These are phyloP conservation scores for Ploettnerulaceae sp. DNA, from an alignment of 2,329 filamentous ascomycete species.

Conservation along the genomic window DNA sequence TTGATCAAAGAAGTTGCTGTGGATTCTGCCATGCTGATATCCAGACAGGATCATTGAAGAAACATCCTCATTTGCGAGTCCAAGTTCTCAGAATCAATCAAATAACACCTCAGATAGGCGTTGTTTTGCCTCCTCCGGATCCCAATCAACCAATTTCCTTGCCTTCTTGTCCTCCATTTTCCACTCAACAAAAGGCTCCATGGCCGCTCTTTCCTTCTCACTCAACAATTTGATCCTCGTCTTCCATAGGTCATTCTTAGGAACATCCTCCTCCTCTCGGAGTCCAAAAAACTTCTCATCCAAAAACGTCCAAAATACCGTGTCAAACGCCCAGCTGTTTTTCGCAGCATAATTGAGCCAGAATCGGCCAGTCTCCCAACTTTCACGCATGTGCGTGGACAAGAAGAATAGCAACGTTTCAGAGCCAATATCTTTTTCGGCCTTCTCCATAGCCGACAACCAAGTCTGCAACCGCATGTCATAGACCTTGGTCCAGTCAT, in stretches of 20 bases:
- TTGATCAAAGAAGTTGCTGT: background rate
- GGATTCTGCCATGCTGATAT: background rate
- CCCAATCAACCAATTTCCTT: slow-evolving; percentile 14
- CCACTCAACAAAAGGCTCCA: slow-evolving; percentile 33
- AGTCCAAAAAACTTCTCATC: slow-evolving; percentile 35
- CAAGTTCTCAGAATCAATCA: slow-evolving; percentile 1
- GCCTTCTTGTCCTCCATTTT: slow-evolving; percentile 32
- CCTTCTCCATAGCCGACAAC: slow-evolving; percentile 32
- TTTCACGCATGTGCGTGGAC: slow-evolving; percentile 35
- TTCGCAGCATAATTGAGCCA: slow-evolving; percentile 35
- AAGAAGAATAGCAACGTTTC: background rate
- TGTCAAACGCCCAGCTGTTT: slow-evolving; percentile 38
- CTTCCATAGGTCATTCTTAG: slow-evolving; percentile 21
- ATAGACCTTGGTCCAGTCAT: slow-evolving; percentile 34
- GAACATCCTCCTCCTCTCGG: slow-evolving; percentile 16
- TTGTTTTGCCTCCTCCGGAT: slow-evolving; percentile 2
- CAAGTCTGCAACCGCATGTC: slow-evolving; percentile 34
- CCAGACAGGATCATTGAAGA: background rate
- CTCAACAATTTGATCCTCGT: slow-evolving; percentile 30
- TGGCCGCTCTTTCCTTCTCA: slow-evolving; percentile 23
- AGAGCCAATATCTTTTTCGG: slow-evolving; percentile 20
- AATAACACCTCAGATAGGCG: slow-evolving; percentile 1
- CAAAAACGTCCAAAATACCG: slow-evolving; percentile 36
- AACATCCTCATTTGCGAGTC: background rate
- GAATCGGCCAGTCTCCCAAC: slow-evolving; percentile 30